phyloP scores from a whole-genome alignment of 2,329 filamentous ascomycete species.

The Hypoxylon sp. region DNA sequence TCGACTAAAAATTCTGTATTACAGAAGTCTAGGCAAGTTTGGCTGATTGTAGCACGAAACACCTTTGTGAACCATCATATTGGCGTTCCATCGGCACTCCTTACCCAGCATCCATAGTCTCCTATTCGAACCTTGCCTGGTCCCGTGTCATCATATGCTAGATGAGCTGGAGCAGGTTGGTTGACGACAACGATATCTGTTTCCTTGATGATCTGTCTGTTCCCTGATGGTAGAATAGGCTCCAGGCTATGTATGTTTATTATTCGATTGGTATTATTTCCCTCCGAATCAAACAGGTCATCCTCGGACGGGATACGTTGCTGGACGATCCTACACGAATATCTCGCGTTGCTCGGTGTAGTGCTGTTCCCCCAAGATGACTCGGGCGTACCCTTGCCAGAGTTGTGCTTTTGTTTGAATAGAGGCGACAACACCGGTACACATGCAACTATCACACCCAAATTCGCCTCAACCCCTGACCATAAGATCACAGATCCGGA shows the following conservation, averaged over 20 bases:
- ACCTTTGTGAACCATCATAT: neutral
- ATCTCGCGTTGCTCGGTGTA: neutral
- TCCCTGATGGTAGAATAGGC: neutral
- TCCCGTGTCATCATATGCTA: neutral
- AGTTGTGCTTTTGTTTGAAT: conserved; percentile 9
- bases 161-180: conserved; percentile 19
- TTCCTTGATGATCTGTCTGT: conserved; percentile 25
- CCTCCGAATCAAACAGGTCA: neutral
- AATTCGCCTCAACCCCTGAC: conserved; percentile 29
- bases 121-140: neutral
- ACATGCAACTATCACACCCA: conserved; percentile 37
- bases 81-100: neutral
- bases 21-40: neutral
- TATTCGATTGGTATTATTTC: neutral
- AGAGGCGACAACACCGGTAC: conserved; percentile 30
- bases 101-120: conserved; percentile 19
- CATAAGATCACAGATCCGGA: conserved; percentile 28
- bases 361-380: conserved; percentile 12
- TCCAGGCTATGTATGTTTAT: conserved; percentile 3
- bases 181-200: conserved; percentile 31
- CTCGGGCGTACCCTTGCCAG: conserved; percentile 1
- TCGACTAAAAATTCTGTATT: neutral
- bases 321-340: neutral
- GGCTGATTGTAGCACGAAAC: neutral
- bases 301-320: conserved; percentile 11